Evolutionary conservation across 441 rosid species (phyloP).

Genomic region (Arabidopsis lyrata): DNA sequence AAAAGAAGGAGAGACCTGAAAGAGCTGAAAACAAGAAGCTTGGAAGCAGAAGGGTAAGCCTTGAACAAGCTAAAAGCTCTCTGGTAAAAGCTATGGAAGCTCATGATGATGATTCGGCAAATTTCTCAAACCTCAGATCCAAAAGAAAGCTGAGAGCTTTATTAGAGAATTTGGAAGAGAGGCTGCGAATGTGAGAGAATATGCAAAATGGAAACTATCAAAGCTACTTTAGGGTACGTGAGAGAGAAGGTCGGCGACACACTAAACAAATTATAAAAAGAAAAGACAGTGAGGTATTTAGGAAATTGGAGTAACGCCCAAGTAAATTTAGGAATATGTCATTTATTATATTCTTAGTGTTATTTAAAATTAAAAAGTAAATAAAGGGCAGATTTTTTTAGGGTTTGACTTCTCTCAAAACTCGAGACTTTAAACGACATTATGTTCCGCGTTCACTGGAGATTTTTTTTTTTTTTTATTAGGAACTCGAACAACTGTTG

Average conservation of each 20-base stretch:
- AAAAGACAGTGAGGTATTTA: constrained; percentile 29
- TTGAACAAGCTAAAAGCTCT: constrained; percentile 45
- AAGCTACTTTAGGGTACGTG: constrained; percentile 36
- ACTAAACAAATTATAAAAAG: background rate
- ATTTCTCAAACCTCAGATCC: background rate
- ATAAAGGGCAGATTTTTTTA: constrained; percentile 4
- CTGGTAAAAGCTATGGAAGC: constrained; percentile 24
- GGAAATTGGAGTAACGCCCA: constrained; percentile 46
- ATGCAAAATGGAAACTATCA: constrained; percentile 27
- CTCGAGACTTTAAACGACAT: constrained; percentile 1
- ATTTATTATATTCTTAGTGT: background rate
- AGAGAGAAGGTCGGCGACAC: constrained; percentile 20
- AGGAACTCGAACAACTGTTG: background rate
- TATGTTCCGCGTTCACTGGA: constrained; percentile 17
- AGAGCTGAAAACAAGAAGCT: constrained; percentile 59
- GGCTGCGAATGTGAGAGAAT: constrained; percentile 31
- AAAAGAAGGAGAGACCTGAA: constrained; percentile 46
- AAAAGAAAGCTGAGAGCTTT: constrained; percentile 29
- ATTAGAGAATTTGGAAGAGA: constrained; percentile 27
- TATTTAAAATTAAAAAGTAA: background rate
- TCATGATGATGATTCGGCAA: constrained; percentile 35
- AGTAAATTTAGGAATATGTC: constrained; percentile 28
- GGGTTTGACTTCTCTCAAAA: constrained; percentile 15
- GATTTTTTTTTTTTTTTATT: background rate
- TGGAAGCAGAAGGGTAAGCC: constrained; percentile 56